Percentiles rank a stretch among this genome's conserved stretches.
phyloP scores from a whole-genome alignment of 192 early-diverging fungal genomes.

The Rhizophagus sp. region DNA sequence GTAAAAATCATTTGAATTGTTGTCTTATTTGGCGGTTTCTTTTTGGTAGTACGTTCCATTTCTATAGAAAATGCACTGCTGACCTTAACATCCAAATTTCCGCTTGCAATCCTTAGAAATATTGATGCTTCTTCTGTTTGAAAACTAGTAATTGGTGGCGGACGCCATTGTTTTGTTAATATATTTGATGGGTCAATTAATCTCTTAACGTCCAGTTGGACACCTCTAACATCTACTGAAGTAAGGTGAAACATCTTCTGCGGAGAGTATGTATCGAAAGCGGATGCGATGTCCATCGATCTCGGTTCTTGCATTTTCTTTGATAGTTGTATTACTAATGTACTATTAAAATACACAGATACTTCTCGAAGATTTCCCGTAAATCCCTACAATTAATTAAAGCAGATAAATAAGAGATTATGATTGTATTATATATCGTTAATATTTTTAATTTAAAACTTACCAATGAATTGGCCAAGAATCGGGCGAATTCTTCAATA shows the following conservation, averaged over 20 bases:
- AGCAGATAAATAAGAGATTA: no score
- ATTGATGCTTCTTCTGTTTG: slow-evolving; percentile 52
- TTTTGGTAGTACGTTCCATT: slow-evolving; percentile 91
- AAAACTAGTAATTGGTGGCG: slow-evolving; percentile 17
- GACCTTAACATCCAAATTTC: slow-evolving; percentile 57
- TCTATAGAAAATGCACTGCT: slow-evolving; percentile 60
- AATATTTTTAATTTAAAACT: background rate
- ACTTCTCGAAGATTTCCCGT: slow-evolving; percentile 72
- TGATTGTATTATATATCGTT: background rate
- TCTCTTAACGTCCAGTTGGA: slow-evolving; percentile 57
- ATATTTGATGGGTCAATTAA: slow-evolving; percentile 37
- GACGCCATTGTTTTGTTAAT: background rate
- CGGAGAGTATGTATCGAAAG: slow-evolving; percentile 58
- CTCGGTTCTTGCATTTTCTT: slow-evolving; percentile 68
- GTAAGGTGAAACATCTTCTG: slow-evolving; percentile 71
- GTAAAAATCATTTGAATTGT: slow-evolving; percentile 72
- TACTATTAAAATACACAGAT: slow-evolving; percentile 64
- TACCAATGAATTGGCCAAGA: background rate
- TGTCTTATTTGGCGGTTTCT: slow-evolving; percentile 73
- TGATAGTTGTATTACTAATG: slow-evolving; percentile 55
- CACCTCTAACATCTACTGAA: slow-evolving; percentile 56
- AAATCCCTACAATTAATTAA: slow-evolving; percentile 63
- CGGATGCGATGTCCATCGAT: slow-evolving; percentile 57
- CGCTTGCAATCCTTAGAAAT: slow-evolving; percentile 71
- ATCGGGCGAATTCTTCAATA: background rate